Evolutionary conservation across 2,329 filamentous ascomycete genomes (phyloP).

Genomic region (Arthrobotrys entomopaga): DNA sequence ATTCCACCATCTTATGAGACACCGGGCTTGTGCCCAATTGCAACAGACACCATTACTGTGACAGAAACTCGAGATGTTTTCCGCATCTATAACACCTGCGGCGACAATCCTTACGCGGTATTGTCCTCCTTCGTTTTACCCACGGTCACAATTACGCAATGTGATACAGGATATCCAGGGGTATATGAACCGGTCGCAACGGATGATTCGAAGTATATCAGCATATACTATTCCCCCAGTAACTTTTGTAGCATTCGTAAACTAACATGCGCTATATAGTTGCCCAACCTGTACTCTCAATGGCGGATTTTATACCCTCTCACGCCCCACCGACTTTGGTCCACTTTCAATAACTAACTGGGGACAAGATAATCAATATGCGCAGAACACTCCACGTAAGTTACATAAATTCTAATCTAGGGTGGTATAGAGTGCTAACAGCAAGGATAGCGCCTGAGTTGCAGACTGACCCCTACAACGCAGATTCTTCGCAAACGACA

Average conservation of each 20-base stretch:
- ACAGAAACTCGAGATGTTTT: slow-evolving; percentile 38
- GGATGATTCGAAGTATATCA: slow-evolving; percentile 6
- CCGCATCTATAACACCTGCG: slow-evolving; percentile 42
- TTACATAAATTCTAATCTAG: neutral
- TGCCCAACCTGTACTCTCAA: slow-evolving; percentile 24
- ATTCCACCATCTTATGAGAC: neutral
- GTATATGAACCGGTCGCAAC: neutral
- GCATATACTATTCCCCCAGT: neutral
- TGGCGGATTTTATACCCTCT: slow-evolving; percentile 14
- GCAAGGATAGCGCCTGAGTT: neutral
- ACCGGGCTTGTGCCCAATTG: slow-evolving; percentile 1
- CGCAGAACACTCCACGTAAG: slow-evolving; percentile 14
- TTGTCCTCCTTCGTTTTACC: slow-evolving; percentile 40
- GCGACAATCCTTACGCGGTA: slow-evolving; percentile 31
- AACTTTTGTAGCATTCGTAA: neutral
- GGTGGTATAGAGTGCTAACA: slow-evolving; percentile 4
- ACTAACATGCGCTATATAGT: slow-evolving; percentile 1
- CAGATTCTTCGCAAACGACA: slow-evolving; percentile 10
- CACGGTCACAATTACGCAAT: slow-evolving; percentile 37
- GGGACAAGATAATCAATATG: slow-evolving; percentile 24
- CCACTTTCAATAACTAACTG: slow-evolving; percentile 29
- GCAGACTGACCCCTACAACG: neutral
- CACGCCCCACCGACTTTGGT: slow-evolving; percentile 23
- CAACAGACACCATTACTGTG: slow-evolving; percentile 22
- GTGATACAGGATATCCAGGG: neutral